These are phyloP conservation scores for Penicillium ucsense DNA, from an alignment of 495 filamentous ascomycete genomes.

Conservation along the genomic window DNA sequence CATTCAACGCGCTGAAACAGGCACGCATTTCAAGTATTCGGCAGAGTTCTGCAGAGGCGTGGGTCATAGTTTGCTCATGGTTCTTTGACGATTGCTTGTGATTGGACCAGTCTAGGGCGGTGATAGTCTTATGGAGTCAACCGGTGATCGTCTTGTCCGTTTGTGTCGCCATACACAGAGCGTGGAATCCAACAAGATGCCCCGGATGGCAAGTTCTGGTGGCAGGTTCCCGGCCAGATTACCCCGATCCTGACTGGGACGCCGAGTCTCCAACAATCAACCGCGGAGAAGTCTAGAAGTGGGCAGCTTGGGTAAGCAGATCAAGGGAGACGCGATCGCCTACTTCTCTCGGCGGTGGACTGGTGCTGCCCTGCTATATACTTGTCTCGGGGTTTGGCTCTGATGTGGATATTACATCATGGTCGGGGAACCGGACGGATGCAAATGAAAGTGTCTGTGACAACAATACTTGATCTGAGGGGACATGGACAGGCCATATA, in stretches of 20 bases:
- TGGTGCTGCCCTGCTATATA: neutral
- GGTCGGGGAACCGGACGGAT: too few relatives aligned
- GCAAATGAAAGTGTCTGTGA: too few relatives aligned
- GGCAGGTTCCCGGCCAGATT: too few relatives aligned
- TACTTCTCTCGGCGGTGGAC: neutral
- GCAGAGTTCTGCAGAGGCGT: neutral
- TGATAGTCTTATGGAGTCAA: too few relatives aligned
- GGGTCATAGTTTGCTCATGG: neutral
- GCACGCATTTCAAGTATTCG: neutral
- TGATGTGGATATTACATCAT: slow-evolving; percentile 1
- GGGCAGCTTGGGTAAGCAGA: neutral
- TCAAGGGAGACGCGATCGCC: neutral
- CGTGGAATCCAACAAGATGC: too few relatives aligned
- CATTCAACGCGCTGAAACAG: neutral
- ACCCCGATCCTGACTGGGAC: too few relatives aligned
- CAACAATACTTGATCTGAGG: too few relatives aligned
- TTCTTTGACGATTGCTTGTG: neutral
- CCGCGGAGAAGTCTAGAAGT: neutral
- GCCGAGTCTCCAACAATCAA: too few relatives aligned
- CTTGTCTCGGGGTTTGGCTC: neutral
- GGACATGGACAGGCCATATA: too few relatives aligned
- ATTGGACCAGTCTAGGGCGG: neutral
- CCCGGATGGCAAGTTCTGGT: too few relatives aligned
- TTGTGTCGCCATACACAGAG: too few relatives aligned
- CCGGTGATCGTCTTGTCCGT: too few relatives aligned